Base-by-base conservation (phyloP, 2,329 filamentous ascomycete species). In the Myriosclerotinia scirpicola region DNA sequence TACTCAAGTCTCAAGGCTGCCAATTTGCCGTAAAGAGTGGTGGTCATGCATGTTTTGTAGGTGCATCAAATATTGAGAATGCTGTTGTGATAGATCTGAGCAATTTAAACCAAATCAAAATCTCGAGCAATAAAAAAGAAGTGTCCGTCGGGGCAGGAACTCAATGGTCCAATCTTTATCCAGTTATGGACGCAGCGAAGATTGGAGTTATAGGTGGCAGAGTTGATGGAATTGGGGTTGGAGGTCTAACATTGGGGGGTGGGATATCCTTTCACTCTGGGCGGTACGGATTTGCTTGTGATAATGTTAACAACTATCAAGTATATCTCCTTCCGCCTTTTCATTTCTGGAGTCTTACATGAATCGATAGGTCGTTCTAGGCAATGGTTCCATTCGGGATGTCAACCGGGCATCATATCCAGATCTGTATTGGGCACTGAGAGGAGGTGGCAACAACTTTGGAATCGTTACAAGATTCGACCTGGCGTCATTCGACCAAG, bases 371-470 rank as follows among this genome's bases (percentile, higher is more conserved):
- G 52, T 72, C 9, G 78, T 82, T 1, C 75, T 80, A 9, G 79
- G 79, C 0, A 81, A 85, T 65, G 84, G 84, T 73, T 80, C 82
- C 68, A 76, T 85, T 11, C 73, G 79, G 1, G 75, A 71, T 0
- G 76, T 78, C 78, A n/a, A 73, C 71, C 0, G 46, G 65, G 14
- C 75, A 86, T 68, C 69, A 78, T 42, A 54, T 38, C 56, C 64
- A 0, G 84, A 87, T 65, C 76, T 88, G 12, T 86, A 79, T 75
- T 79, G 77, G 70, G 83, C 82, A 0, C 79, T 87, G 4, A 81
- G 82, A 63, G 85, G 85, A 8, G 85, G 85, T 11, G 52, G 48
- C 0, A 71, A 71, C 17, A 71, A 72, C 53, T 72, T 71, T 36
- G 54, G 56, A 15, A 79, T 84, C 67, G 80, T 84, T 7, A 82